A percentile compares a stretch with the other conserved stretches of the same genome.
Evolutionary conservation across 2,329 filamentous ascomycete species (phyloP).

Genomic region (Exophiala xenobiotica): DNA sequence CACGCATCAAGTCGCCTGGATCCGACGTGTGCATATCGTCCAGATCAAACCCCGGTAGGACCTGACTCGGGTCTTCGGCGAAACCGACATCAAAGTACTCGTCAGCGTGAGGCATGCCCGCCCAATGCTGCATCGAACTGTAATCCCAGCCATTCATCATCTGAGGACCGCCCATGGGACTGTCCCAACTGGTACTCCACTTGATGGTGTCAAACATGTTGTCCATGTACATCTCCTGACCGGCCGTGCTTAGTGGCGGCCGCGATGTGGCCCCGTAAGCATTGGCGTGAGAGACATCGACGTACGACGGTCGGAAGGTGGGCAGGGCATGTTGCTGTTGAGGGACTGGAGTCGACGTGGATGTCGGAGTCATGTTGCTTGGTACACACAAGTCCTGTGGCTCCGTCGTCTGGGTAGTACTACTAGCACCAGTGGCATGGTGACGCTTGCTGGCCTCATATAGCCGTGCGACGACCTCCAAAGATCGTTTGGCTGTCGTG

Average conservation of each 20-base stretch:
- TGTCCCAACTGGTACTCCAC: conserved; percentile 28
- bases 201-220: conserved; percentile 28
- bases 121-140: conserved; percentile 22
- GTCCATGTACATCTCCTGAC: conserved; percentile 25
- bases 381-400: conserved; percentile 6
- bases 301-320: conserved; percentile 13
- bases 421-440: conserved; percentile 14
- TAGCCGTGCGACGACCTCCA: conserved; percentile 64
- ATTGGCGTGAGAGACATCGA: conserved; percentile 23
- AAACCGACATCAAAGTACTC: conserved; percentile 20
- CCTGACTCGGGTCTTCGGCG: conserved; percentile 10
- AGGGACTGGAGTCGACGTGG: conserved; percentile 8
- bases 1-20: not conserved
- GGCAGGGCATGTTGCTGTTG: conserved; percentile 6
- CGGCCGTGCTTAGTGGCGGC: conserved; percentile 18
- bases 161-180: conserved; percentile 20
- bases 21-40: not conserved
- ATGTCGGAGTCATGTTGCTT: conserved; percentile 11
- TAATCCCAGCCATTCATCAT: conserved; percentile 25
- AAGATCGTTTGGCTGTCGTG: conserved; percentile 60
- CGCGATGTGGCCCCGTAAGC: conserved; percentile 8
- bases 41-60: conserved; percentile 13
- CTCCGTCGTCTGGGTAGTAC: conserved; percentile 5
- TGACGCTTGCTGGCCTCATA: conserved; percentile 55
- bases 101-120: conserved; percentile 20